Conservation (phyloP, 345 rosid genomes). For the Lumnitzera littorea region DNA sequence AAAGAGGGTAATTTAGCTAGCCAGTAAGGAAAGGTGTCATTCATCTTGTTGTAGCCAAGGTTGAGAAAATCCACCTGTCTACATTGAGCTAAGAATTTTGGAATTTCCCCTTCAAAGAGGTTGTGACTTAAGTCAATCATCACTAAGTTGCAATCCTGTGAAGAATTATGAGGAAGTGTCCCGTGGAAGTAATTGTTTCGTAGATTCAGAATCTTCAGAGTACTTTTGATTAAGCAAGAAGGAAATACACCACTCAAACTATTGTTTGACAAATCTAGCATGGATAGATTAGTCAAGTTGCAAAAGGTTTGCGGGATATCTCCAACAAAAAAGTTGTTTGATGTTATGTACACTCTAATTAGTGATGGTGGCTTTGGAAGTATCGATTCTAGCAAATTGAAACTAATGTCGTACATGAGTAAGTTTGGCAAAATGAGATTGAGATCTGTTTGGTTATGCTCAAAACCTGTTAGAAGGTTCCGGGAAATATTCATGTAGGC, state of each 20-base stretch:
- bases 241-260: neutral
- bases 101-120: neutral
- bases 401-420: neutral
- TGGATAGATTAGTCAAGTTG: neutral
- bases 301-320: neutral
- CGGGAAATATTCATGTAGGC: neutral
- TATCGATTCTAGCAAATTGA: neutral
- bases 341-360: neutral
- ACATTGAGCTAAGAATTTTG: neutral
- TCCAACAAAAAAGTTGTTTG: neutral
- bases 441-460: neutral
- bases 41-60: neutral
- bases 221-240: neutral
- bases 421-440: neutral
- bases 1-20: neutral
- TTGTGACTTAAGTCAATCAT: neutral
- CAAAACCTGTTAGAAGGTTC: neutral
- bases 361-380: neutral
- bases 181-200: neutral
- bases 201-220: neutral
- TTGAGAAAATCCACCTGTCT: neutral
- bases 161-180: neutral
- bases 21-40: conserved; percentile 2
- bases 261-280: conserved; percentile 2
- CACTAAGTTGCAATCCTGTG: neutral